Percentiles rank a stretch among this genome's conserved stretches.
These are phyloP conservation scores for Quercus bicolor DNA, from an alignment of 306 rosid genomes.

Conservation along the genomic window DNA sequence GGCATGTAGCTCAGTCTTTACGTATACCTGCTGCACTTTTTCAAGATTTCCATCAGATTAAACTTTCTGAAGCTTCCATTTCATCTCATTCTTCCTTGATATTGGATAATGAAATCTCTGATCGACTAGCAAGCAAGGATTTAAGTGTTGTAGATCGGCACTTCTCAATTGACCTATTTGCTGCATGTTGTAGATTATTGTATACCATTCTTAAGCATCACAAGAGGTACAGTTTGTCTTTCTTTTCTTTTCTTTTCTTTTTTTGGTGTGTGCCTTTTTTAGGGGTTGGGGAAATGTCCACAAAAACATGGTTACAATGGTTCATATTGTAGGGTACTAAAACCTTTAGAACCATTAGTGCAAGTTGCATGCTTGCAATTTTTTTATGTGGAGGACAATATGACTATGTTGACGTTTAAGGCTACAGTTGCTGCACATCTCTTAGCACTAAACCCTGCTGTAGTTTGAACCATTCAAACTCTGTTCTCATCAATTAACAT, in stretches of 20 bases:
- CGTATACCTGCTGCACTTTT: slow-evolving; percentile 77
- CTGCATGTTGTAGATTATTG: slow-evolving; percentile 74
- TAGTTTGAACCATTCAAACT: neutral
- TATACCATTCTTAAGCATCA: slow-evolving; percentile 67
- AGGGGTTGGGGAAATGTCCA: too few relatives aligned
- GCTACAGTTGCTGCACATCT: neutral
- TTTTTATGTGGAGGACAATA: neutral
- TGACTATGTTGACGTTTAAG: neutral
- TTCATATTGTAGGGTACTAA: neutral
- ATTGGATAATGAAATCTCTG: slow-evolving; percentile 34
- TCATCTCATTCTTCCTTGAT: slow-evolving; percentile 27
- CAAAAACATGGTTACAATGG: neutral
- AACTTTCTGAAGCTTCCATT: slow-evolving; percentile 40
- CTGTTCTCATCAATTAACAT: too few relatives aligned
- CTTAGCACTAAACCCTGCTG: neutral
- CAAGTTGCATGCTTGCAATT: neutral
- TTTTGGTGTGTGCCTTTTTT: neutral
- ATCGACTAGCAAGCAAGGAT: slow-evolving; percentile 34
- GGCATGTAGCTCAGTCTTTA: slow-evolving; percentile 72
- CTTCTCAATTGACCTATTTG: slow-evolving; percentile 61
- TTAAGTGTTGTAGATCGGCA: slow-evolving; percentile 40
- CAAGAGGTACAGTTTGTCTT: slow-evolving; percentile 50
- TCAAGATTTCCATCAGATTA: slow-evolving; percentile 54
- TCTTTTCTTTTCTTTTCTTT: neutral
- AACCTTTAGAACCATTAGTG: neutral